A percentile compares a stretch with the other conserved stretches of the same genome.
phyloP scores from a whole-genome alignment of 1,139 yeast species.

The Taiozyma sp. region DNA sequence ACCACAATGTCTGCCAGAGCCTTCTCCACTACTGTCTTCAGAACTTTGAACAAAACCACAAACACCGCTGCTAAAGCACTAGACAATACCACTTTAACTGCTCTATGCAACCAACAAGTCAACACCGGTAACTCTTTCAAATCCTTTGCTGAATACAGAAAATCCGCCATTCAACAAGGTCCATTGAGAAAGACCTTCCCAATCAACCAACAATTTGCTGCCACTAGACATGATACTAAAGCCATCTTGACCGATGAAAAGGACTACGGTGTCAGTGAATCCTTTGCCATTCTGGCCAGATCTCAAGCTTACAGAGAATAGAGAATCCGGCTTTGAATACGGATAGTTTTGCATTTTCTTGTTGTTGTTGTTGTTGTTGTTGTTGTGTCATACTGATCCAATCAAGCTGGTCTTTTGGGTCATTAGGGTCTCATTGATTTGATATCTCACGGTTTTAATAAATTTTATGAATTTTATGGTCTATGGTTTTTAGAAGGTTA shows the following conservation, averaged over 20 bases:
- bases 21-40: constrained; percentile 10
- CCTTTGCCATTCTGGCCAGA: constrained; percentile 20
- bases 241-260: constrained; percentile 16
- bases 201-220: neutral
- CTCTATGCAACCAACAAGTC: constrained; percentile 2
- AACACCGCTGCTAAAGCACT: constrained; percentile 18
- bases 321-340: neutral
- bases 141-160: constrained; percentile 24
- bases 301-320: constrained; percentile 18
- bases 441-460: neutral
- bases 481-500: neutral
- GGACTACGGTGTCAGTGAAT: constrained; percentile 21
- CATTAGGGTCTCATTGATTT: neutral
- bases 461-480: neutral
- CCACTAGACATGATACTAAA: constrained; percentile 6
- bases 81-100: constrained; percentile 8
- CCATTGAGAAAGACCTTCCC: constrained; percentile 19
- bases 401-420: neutral
- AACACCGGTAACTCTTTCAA: constrained; percentile 20
- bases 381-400: neutral
- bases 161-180: constrained; percentile 23
- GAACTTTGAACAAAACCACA: constrained; percentile 16
- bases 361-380: neutral
- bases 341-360: neutral
- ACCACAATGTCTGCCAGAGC: constrained; percentile 10